Evolutionary conservation across 768 basidiomycete species (phyloP).

Genomic region (Rhodotorula paludigena): DNA sequence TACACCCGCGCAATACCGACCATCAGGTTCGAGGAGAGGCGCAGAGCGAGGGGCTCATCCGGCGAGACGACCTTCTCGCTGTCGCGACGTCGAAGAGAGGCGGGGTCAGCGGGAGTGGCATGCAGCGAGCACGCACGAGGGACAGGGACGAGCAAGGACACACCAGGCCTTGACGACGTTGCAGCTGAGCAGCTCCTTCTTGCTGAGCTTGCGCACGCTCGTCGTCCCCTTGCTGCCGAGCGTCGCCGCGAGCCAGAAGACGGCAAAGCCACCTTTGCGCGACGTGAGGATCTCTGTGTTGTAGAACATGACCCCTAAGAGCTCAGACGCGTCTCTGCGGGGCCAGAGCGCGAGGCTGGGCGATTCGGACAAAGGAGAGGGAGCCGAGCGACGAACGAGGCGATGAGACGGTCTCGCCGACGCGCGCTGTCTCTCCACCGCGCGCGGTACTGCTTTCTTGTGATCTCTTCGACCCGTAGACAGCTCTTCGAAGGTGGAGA

Average conservation of each 20-base stretch:
- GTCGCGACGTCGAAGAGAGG: background rate
- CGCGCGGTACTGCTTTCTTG: too few species aligned
- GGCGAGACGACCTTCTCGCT: constrained; percentile 29
- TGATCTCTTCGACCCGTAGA: too few species aligned
- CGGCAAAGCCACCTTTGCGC: constrained; percentile 31
- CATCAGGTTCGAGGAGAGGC: constrained; percentile 27
- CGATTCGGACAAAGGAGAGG: background rate
- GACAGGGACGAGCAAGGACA: background rate
- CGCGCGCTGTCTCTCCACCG: too few species aligned
- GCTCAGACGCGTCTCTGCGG: too few species aligned
- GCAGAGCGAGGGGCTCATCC: constrained; percentile 33
- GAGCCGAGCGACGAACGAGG: too few species aligned
- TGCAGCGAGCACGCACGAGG: background rate
- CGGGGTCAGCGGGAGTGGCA: background rate
- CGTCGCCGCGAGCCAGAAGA: constrained; percentile 37
- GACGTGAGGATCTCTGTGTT: constrained; percentile 28
- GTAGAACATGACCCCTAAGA: constrained; percentile 20
- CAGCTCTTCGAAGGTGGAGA: too few species aligned
- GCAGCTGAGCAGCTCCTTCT: constrained; percentile 27
- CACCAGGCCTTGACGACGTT: constrained; percentile 32
- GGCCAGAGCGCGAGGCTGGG: background rate
- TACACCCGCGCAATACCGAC: constrained; percentile 33
- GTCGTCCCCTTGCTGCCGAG: constrained; percentile 15
- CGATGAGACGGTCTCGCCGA: too few species aligned
- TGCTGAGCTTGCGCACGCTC: constrained; percentile 15